Evolutionary conservation across 2,329 filamentous ascomycete genomes (phyloP).

Genomic region (Monilinia fructicola): DNA sequence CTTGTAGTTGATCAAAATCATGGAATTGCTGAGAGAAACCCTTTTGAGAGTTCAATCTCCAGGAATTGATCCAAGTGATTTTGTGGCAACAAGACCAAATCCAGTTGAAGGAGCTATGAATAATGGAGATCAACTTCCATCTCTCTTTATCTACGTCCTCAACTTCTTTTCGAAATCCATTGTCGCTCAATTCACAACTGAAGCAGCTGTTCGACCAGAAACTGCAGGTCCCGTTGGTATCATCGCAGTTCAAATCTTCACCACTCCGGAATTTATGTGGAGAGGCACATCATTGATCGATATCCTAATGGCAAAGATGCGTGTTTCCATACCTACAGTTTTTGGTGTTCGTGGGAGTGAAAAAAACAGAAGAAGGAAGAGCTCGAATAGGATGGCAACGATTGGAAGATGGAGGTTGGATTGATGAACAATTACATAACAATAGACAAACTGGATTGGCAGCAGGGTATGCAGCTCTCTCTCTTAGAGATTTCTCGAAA

Average conservation of each 20-base stretch:
- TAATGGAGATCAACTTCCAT: conserved; percentile 57
- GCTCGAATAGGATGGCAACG: conserved; percentile 72
- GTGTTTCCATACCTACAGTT: conserved; percentile 76
- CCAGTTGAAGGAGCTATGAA: conserved; percentile 48
- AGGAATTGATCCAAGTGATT: conserved; percentile 54
- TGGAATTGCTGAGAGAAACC: background rate
- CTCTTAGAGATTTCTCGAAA: conserved; percentile 77
- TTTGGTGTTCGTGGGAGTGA: conserved; percentile 81
- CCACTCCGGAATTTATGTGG: conserved; percentile 64
- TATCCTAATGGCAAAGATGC: conserved; percentile 84
- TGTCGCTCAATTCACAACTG: conserved; percentile 67
- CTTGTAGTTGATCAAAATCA: conserved; percentile 38
- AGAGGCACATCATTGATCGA: conserved; percentile 70
- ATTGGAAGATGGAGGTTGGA: conserved; percentile 48
- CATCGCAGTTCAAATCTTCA: conserved; percentile 72
- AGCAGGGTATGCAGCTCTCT: conserved; percentile 79
- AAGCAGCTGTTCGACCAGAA: conserved; percentile 62
- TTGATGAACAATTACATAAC: conserved; percentile 70
- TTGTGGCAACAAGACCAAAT: conserved; percentile 49
- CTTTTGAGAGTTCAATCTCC: conserved; percentile 6
- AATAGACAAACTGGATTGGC: conserved; percentile 82
- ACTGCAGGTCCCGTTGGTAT: conserved; percentile 79
- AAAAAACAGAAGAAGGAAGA: conserved; percentile 66
- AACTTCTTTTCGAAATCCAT: conserved; percentile 74
- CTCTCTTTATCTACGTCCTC: conserved; percentile 70